Evolutionary conservation across 1,284 basidiomycete species (phyloP).

Genomic region (Hemileia vastatrix): DNA sequence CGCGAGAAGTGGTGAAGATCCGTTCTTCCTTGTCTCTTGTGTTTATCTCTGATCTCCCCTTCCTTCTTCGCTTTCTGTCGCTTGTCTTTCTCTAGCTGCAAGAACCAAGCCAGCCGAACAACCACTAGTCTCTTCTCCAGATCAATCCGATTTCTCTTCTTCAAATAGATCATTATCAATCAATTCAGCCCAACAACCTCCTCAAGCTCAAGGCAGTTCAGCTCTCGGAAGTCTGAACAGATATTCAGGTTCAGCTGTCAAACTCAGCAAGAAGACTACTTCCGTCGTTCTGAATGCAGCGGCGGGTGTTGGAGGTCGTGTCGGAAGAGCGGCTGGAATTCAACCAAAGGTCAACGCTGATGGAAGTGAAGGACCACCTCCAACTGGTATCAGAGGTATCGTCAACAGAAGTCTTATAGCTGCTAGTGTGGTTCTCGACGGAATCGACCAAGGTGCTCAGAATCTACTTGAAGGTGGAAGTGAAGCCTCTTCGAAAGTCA

Average conservation of each 20-base stretch:
- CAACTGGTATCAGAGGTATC: conserved; percentile 31
- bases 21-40: no score
- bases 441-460: conserved; percentile 31
- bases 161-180: conserved; percentile 21
- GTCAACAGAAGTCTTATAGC: conserved; percentile 36
- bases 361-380: conserved; percentile 30
- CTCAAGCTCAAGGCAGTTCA: conserved; percentile 25
- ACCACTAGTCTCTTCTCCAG: conserved; percentile 26
- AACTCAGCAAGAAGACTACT: conserved; percentile 29
- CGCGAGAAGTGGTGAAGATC: no score
- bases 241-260: conserved; percentile 29
- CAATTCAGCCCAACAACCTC: conserved; percentile 11
- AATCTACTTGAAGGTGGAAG: conserved; percentile 28
- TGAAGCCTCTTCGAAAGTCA: conserved; percentile 29
- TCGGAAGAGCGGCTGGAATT: conserved; percentile 34
- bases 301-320: conserved; percentile 30
- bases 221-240: conserved; percentile 21
- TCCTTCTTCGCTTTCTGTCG: no score
- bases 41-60: no score
- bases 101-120: no score
- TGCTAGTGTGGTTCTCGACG: conserved; percentile 33
- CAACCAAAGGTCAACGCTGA: conserved; percentile 31
- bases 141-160: conserved; percentile 15
- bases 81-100: no score
- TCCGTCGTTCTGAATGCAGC: conserved; percentile 30